Evolutionary conservation across 768 basidiomycete species (phyloP), one percentile per base, ranked within the genome.

Genomic region (Leccinum truebloodii): DNA sequence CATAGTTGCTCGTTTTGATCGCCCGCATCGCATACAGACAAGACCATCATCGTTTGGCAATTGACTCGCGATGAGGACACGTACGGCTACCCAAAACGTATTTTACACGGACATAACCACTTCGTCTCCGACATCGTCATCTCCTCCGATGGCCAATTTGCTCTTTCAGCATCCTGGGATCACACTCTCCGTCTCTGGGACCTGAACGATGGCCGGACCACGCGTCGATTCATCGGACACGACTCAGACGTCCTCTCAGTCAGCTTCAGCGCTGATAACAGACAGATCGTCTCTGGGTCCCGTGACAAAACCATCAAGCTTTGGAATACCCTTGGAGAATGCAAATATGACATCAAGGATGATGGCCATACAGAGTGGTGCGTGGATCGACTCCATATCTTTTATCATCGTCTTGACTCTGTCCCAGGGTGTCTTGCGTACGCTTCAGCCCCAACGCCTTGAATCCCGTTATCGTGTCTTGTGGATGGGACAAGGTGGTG

Each of bases 311-410:
- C 92, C 44, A 99, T 99, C 84, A 99, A 98, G 79, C 92, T 99
- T 72, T 99, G 97, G 97, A 99, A 99, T 83, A 99, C 97, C 63
- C 88, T 99, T 65, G 97, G 97, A 73, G 97, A 99, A 80, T 99
- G 97, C 84, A 99, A 99, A 78, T 98, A 94, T 76, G 93, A 98
- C 76, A 99, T 99, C 78, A 93, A 94, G 80, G 96, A 99, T 67
- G 97, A 98, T 69, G 95, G 96, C 62, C 97, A 99, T 83, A 81
- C 87, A 62, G 97, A 98, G 81, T 99, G 97, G 96, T 79, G 61
- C 52, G 74, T 67, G 9, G 9, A n/a, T 39, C 55, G 10, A 20
- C 20, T 1, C 26, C 2, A 22, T 6, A 14, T 26, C 12, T 56
- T 20, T 55, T n/a, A 9, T 7, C 34, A 12, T 55, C 3, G 14